These are phyloP conservation scores for Scleroderma citrinum DNA, from an alignment of 768 basidiomycete species.

Conservation along the genomic window DNA sequence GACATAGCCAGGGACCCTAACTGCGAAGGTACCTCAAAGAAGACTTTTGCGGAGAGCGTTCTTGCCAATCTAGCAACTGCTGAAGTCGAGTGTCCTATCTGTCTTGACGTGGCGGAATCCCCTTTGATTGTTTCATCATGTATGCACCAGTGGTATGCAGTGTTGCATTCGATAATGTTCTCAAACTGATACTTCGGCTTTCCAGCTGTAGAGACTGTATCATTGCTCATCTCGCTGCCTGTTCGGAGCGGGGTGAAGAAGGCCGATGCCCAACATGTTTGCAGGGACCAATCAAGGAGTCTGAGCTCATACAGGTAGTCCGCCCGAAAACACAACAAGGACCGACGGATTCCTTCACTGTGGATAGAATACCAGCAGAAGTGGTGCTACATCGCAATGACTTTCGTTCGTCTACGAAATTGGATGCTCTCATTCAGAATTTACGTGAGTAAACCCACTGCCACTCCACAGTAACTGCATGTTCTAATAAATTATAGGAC, in stretches of 20 bases:
- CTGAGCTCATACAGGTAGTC: conserved; percentile 59
- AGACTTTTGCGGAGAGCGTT: conserved; percentile 56
- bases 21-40: conserved; percentile 24
- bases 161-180: not conserved
- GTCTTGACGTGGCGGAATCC: conserved; percentile 69
- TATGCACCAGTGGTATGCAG: conserved; percentile 63
- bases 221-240: conserved; percentile 59
- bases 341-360: conserved; percentile 2
- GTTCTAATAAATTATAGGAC: conserved; percentile 33
- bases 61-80: conserved; percentile 49
- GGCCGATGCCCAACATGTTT: conserved; percentile 78
- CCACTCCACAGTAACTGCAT: not conserved
- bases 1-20: conserved; percentile 38
- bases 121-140: conserved; percentile 70
- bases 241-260: conserved; percentile 64
- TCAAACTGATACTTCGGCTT: not conserved
- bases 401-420: conserved; percentile 86
- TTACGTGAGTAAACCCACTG: conserved; percentile 44
- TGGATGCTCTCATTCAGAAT: conserved; percentile 73
- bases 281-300: conserved; percentile 59
- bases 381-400: conserved; percentile 71
- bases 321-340: conserved; percentile 20
- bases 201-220: conserved; percentile 89
- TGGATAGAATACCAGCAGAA: conserved; percentile 20
- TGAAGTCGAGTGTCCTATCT: conserved; percentile 75